Conservation (phyloP, 23 red algal species). For the Gracilaria gracilis region DNA sequence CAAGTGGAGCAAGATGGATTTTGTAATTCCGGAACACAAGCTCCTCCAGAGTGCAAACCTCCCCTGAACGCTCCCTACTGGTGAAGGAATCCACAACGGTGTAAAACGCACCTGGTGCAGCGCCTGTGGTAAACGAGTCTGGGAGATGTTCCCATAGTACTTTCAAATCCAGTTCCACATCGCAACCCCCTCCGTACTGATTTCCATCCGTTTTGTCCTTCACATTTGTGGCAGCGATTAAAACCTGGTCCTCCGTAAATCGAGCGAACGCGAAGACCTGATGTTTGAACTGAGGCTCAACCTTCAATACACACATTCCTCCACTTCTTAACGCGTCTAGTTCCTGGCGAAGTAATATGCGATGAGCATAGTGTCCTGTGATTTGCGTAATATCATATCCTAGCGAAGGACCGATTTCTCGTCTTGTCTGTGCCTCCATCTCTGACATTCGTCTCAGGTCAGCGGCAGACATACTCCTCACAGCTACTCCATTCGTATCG, state of each 20-base stretch:
- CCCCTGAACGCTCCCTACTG: conserved; percentile 49
- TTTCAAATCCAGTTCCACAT: conserved; percentile 81
- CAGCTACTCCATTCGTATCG: conserved; percentile 84
- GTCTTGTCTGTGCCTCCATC: conserved; percentile 83
- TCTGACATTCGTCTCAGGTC: conserved; percentile 76
- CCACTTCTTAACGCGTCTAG: conserved; percentile 76
- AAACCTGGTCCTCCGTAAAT: conserved; percentile 79
- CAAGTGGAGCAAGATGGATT: conserved; percentile 74
- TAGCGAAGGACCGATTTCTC: conserved; percentile 82
- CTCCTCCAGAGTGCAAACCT: conserved; percentile 86
- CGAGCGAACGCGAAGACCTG: conserved; percentile 96
- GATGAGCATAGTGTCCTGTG: conserved; percentile 93
- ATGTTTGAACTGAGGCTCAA: conserved; percentile 78
- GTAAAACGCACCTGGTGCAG: conserved; percentile 59
- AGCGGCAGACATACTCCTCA: conserved; percentile 80
- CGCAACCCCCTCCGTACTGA: conserved; percentile 59
- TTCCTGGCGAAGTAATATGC: conserved; percentile 70
- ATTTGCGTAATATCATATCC: conserved; percentile 95
- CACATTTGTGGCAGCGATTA: conserved; percentile 85
- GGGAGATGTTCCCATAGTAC: conserved; percentile 78
- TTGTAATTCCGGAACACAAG: conserved; percentile 88
- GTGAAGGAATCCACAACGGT: conserved; percentile 81
- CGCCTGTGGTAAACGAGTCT: conserved; percentile 48
- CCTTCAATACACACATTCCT: conserved; percentile 69
- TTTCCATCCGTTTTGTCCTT: conserved; percentile 80